A percentile compares a stretch with the other conserved stretches of the same genome.
These are phyloP conservation scores for Theobroma grandiflorum DNA, from an alignment of 441 rosid species.

Conservation along the genomic window DNA sequence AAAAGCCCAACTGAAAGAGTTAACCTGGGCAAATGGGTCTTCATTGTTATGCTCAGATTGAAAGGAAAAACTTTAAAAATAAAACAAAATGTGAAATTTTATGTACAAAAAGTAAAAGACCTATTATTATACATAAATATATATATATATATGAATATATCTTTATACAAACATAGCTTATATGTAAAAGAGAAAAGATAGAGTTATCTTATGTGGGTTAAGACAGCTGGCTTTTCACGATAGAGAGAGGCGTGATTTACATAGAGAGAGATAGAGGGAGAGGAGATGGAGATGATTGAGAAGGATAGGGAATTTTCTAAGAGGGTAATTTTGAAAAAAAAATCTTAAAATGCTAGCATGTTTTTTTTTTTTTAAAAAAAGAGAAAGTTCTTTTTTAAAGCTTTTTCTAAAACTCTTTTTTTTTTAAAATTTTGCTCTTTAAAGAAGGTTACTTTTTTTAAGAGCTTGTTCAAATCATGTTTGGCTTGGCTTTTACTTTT, in stretches of 20 bases:
- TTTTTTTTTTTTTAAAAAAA: too few relatives aligned
- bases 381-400: too few relatives aligned
- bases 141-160: neutral
- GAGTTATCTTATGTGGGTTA: conserved; percentile 28
- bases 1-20: conserved; percentile 35
- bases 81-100: conserved; percentile 43
- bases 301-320: too few relatives aligned
- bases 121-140: neutral
- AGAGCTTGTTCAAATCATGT: too few relatives aligned
- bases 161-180: neutral
- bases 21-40: conserved; percentile 40
- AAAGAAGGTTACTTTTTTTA: too few relatives aligned
- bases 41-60: conserved; percentile 41
- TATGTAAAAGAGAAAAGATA: conserved; percentile 19
- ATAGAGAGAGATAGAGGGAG: neutral
- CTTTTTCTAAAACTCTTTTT: too few relatives aligned
- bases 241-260: neutral
- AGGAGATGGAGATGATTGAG: neutral
- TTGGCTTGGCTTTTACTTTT: too few relatives aligned
- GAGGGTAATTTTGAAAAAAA: too few relatives aligned
- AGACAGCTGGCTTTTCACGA: conserved; percentile 47
- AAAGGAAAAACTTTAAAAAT: conserved; percentile 28
- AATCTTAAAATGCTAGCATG: too few relatives aligned
- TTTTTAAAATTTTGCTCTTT: too few relatives aligned
- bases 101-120: conserved; percentile 13